phyloP scores from a whole-genome alignment of 2,329 filamentous ascomycete genomes.

The Xylariaceae sp. region DNA sequence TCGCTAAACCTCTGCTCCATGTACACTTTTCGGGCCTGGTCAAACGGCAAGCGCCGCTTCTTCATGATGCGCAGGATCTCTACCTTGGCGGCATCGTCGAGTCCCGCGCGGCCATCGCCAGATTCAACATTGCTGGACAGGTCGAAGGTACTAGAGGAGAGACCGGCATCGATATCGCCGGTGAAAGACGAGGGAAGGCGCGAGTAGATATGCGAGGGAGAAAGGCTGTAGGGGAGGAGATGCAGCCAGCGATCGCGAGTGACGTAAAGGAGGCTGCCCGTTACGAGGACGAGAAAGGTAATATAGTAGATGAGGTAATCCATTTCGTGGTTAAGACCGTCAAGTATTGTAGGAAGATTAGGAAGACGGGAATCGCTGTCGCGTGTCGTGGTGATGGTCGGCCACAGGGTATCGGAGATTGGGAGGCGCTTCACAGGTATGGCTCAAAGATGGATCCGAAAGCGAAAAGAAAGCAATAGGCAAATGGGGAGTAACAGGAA shows the following conservation, averaged over 20 bases:
- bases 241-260: conserved; percentile 75
- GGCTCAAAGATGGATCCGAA: neutral
- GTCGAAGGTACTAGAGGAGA: conserved; percentile 80
- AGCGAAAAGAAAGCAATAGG: neutral
- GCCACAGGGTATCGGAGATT: neutral
- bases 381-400: neutral
- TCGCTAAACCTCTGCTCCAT: conserved; percentile 82
- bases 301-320: conserved; percentile 76
- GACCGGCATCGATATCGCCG: conserved; percentile 81
- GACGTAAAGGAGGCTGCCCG: conserved; percentile 73
- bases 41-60: conserved; percentile 74
- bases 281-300: conserved; percentile 65
- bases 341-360: neutral
- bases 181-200: conserved; percentile 75
- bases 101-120: conserved; percentile 72
- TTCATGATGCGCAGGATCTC: conserved; percentile 92
- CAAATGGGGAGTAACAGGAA: neutral
- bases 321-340: conserved; percentile 49
- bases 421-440: neutral
- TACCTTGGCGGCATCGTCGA: conserved; percentile 75
- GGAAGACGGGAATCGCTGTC: neutral
- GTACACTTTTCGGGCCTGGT: conserved; percentile 82
- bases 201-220: conserved; percentile 58
- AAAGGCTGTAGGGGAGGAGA: conserved; percentile 40
- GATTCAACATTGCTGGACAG: conserved; percentile 73